Evolutionary conservation across 257 asterid species (phyloP).

Genomic region (Nicotiana tabacum): DNA sequence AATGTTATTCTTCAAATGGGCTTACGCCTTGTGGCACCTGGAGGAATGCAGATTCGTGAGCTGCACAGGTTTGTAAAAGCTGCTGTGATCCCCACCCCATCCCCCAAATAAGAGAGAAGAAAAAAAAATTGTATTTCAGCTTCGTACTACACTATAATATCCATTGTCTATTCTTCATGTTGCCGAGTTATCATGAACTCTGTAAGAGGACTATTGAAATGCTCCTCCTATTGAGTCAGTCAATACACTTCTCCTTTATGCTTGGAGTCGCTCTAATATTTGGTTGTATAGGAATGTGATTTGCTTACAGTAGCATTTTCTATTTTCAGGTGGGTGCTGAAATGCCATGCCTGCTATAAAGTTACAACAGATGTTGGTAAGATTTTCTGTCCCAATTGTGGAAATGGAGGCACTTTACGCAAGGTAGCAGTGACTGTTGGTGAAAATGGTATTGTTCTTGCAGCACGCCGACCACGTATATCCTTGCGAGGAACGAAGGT

Average conservation of each 20-base stretch:
- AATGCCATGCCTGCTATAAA: conserved; percentile 95
- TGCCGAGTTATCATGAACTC: background rate
- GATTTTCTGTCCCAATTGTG: conserved; percentile 93
- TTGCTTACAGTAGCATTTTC: background rate
- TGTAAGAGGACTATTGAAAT: background rate
- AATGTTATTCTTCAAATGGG: conserved; percentile 97
- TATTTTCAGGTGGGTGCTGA: conserved; percentile 82
- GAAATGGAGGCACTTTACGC: conserved; percentile 95
- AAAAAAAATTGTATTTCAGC: too few relatives aligned
- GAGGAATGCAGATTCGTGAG: conserved; percentile 98
- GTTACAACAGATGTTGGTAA: conserved; percentile 88
- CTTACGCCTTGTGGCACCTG: conserved; percentile 90
- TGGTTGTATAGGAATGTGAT: background rate
- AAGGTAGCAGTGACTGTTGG: conserved; percentile 90
- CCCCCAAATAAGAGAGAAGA: too few relatives aligned
- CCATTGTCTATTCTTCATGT: background rate
- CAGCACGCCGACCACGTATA: conserved; percentile 73
- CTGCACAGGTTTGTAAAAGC: conserved; percentile 55
- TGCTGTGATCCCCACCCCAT: background rate
- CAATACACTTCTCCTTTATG: background rate
- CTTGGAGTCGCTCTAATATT: background rate
- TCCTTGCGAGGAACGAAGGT: conserved; percentile 97
- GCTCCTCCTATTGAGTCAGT: background rate
- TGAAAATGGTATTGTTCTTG: conserved; percentile 76
- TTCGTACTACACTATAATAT: background rate